Base-by-base conservation (phyloP, 2,329 filamentous ascomycete genomes). In the Dactylonectria macrodidyma region DNA sequence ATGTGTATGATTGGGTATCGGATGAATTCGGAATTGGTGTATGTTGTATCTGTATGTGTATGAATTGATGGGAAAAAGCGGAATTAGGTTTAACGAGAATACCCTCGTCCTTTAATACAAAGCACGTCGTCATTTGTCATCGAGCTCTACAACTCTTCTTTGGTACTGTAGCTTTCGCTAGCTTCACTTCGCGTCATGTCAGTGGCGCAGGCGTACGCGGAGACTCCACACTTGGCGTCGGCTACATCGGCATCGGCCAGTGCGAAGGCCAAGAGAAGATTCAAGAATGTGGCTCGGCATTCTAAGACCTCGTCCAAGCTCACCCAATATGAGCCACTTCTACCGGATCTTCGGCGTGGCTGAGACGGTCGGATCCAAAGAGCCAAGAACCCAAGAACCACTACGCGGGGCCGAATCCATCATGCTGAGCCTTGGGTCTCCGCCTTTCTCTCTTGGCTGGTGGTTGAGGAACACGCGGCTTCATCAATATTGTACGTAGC, bases 161-260 rank as follows among this genome's bases (percentile, higher is more conserved):
- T 3, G 10, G 3, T n/a, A 59, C 9, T 12, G 33, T 11, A 16
- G 14, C 30, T 48, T n/a, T n/a, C 33, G 22, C 16, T 47, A 24
- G 22, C 51, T 46, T 58, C 55, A 30, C 51, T 46, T 58, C 55
- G 22, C 50, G 59, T 56, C 58, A 55, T 60, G 16, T 48, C 24
- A 24, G 63, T 61, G 58, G 63, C 63, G 58, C 52, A 66, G 50
- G 52, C 33, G 11, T 38, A 7, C 44, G 33, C 36, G 41, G 19
- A 22, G 34, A 44, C 16, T 12, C 52, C 36, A 55, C 59, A 57
- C 63, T 66, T 66, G 63, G 63, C 63, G 36, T 33, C 63, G 63
- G 63, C 57, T 66, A 51, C 63, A 48, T 57, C 63, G 58, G 58
- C 63, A 66, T 30, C 33, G 54, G 57, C 36, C 51, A 24, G 34